A percentile compares a stretch with the other conserved stretches of the same genome.
These are phyloP conservation scores for Cytospora chrysosperma DNA, from an alignment of 2,329 filamentous ascomycete genomes.

Conservation along the genomic window DNA sequence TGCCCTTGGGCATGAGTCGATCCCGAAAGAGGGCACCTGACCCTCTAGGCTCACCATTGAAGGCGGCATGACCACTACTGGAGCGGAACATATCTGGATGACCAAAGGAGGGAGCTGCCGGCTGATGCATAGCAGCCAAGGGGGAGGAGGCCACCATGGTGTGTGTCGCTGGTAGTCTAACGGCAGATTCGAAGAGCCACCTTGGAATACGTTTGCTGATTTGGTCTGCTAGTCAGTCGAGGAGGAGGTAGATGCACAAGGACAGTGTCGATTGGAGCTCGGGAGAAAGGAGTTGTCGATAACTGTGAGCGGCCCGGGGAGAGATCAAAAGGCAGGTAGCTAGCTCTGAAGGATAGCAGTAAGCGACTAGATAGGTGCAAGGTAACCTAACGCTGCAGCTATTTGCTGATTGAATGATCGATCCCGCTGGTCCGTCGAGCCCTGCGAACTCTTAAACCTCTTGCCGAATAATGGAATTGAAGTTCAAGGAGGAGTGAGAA, in stretches of 20 bases:
- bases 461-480: conserved; percentile 4
- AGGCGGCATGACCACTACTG: conserved; percentile 46
- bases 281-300: conserved; percentile 4
- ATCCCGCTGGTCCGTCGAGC: conserved; percentile 13
- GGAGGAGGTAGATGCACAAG: conserved; percentile 8
- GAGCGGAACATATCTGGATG: conserved; percentile 52
- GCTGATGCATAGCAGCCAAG: conserved; percentile 87
- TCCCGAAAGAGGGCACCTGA: conserved; percentile 77
- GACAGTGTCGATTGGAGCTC: conserved; percentile 8
- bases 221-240: conserved; percentile 5
- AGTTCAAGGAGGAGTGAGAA: background rate
- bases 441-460: conserved; percentile 8
- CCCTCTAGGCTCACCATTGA: conserved; percentile 57
- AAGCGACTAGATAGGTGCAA: conserved; percentile 27
- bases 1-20: conserved; percentile 55
- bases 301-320: conserved; percentile 30
- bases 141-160: conserved; percentile 92
- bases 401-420: conserved; percentile 23
- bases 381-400: conserved; percentile 37
- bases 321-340: conserved; percentile 26
- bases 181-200: conserved; percentile 10
- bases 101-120: conserved; percentile 63
- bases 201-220: conserved; percentile 3
- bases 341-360: conserved; percentile 9
- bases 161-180: conserved; percentile 20